Percentiles rank a stretch among this genome's conserved stretches.
These are phyloP conservation scores for Fusarium temperatum DNA, from an alignment of 2,329 filamentous ascomycete genomes.

Conservation along the genomic window DNA sequence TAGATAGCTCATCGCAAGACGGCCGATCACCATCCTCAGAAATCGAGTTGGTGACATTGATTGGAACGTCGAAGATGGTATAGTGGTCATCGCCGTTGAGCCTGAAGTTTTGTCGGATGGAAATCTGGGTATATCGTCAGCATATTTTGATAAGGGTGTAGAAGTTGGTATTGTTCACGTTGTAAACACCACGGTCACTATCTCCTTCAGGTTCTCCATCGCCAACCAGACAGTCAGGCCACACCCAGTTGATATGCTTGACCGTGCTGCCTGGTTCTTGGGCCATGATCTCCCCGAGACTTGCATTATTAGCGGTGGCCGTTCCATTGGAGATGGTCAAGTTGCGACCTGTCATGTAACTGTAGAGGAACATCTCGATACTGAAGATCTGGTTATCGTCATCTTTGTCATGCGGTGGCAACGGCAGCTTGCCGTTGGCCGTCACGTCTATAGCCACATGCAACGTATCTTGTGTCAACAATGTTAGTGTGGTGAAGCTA, in stretches of 20 bases:
- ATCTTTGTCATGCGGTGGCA: constrained; percentile 64
- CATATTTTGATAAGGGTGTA: neutral
- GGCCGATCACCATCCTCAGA: constrained; percentile 51
- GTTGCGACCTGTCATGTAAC: constrained; percentile 69
- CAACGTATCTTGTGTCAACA: constrained; percentile 55
- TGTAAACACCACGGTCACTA: constrained; percentile 67
- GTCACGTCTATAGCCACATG: constrained; percentile 75
- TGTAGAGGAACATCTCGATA: constrained; percentile 74
- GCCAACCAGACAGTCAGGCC: constrained; percentile 74
- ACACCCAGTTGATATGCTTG: constrained; percentile 77
- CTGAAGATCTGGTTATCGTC: constrained; percentile 67
- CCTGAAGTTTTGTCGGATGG: constrained; percentile 75
- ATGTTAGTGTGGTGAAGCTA: neutral
- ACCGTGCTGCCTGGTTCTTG: constrained; percentile 74
- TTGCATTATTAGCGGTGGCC: constrained; percentile 59
- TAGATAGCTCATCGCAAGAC: constrained; percentile 61
- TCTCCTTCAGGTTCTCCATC: constrained; percentile 59
- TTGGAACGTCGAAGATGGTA: constrained; percentile 76
- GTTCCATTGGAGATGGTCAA: constrained; percentile 75
- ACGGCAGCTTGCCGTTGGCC: constrained; percentile 69
- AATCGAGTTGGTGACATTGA: constrained; percentile 74
- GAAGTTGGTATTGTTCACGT: constrained; percentile 55
- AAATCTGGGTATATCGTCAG: constrained; percentile 59
- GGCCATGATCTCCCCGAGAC: constrained; percentile 63
- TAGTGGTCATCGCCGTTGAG: constrained; percentile 71